phyloP scores from a whole-genome alignment of 148 eudicot species.

The Vaccinium macrocarpon region DNA sequence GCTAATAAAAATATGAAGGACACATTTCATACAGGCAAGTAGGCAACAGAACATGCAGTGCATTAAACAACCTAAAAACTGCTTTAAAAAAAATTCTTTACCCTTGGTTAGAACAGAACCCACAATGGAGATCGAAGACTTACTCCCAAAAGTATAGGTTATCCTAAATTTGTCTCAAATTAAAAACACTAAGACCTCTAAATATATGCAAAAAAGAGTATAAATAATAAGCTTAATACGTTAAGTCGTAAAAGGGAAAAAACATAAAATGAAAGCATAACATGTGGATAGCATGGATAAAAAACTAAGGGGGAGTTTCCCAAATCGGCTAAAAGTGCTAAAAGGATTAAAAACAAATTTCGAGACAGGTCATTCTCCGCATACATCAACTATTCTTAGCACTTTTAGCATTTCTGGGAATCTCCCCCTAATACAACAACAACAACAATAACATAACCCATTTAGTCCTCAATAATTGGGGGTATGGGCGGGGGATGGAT shows the following conservation, averaged over 20 bases:
- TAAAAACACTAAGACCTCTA: neutral
- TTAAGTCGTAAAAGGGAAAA: neutral
- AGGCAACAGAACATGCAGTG: neutral
- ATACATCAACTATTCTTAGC: too few relatives aligned
- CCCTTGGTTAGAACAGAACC: neutral
- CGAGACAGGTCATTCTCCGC: too few relatives aligned
- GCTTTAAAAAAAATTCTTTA: neutral
- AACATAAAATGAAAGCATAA: neutral
- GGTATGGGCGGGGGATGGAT: too few relatives aligned
- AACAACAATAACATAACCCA: too few relatives aligned
- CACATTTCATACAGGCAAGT: neutral
- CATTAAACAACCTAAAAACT: neutral
- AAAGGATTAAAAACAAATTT: too few relatives aligned
- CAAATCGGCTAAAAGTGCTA: too few relatives aligned
- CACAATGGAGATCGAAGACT: neutral
- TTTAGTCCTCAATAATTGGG: too few relatives aligned
- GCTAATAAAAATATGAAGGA: neutral
- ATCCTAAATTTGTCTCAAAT: neutral
- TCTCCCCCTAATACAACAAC: too few relatives aligned
- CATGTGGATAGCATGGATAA: neutral
- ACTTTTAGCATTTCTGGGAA: too few relatives aligned
- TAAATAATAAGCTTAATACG: neutral
- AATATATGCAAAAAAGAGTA: neutral
- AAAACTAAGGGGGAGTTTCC: too few relatives aligned
- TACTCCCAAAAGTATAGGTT: neutral